Evolutionary conservation across 139 green algal genomes (phyloP), one percentile per base, ranked within the genome.

Genomic region (Trebouxia sp.): DNA sequence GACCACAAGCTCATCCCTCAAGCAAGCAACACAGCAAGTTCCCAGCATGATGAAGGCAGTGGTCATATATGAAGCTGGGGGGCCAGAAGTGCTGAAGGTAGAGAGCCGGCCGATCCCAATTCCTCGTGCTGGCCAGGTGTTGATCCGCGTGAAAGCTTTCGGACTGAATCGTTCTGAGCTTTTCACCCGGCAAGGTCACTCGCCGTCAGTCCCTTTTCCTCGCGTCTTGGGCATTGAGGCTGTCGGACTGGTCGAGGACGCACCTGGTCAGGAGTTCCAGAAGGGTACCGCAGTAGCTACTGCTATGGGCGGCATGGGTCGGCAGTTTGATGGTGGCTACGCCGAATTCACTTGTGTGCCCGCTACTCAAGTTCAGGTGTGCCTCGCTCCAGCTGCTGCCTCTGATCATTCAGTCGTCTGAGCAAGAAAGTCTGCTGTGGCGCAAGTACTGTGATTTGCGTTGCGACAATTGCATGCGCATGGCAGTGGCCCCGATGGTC

Each of bases 91-190:
- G 10, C 56, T 82, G 24, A 82, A 75, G 62, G 0, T 82, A 17
- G 76, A 82, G 41, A 58, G 7, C 14, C 53, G 9, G 9, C 76
- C 76, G 4, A 37, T 82, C 20, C 76, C 76, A 12, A 37, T 14
- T 3, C 55, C 76, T 37, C 35, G 37, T 6, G 9, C 30, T 62
- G 76, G 76, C 6, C 56, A 75, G 56, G 56, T 82, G 20, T 30
- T 82, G 22, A 82, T 82, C 12, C n/a, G 30, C 6, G 56, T 82
- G 1, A 82, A 82, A 37, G 76, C 76, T 9, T 82, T 82, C 43
- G 76, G 76, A 3, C 41, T 82, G 32, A 82, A 82, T 45, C 56
- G 76, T 28, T 82, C 76, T 39, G 76, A 82, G 76, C 43, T 82
- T 7, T 82, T 82, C 39, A 82, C 76, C 9, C 24, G 76, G 4